These are phyloP conservation scores for Biscogniauxia sp. DNA, from an alignment of 2,329 filamentous ascomycete species.

Conservation along the genomic window DNA sequence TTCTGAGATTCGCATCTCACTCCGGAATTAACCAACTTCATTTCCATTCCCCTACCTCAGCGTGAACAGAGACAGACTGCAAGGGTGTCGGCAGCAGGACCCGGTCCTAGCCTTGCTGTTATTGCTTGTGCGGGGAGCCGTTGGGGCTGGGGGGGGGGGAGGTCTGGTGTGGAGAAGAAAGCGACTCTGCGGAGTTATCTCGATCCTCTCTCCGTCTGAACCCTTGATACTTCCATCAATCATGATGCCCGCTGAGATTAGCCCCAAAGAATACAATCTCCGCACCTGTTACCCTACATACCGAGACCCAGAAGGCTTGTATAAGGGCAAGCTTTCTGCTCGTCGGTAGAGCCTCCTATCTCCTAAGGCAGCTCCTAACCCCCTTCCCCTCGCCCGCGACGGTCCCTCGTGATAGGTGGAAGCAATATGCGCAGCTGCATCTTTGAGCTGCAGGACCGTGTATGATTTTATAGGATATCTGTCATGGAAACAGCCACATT, in stretches of 20 bases:
- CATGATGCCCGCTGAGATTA: slow-evolving; percentile 7
- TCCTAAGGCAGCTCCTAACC: slow-evolving; percentile 13
- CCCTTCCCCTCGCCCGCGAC: slow-evolving; percentile 28
- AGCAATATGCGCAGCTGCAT: neutral
- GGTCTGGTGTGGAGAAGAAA: slow-evolving; percentile 16
- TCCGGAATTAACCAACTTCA: neutral
- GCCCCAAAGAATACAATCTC: neutral
- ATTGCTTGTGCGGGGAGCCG: neutral
- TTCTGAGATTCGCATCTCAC: neutral
- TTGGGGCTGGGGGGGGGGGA: neutral
- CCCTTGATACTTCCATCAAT: slow-evolving; percentile 23
- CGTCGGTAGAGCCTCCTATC: slow-evolving; percentile 11
- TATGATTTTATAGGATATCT: neutral
- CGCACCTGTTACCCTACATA: neutral
- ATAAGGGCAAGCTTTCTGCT: neutral
- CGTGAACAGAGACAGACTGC: neutral
- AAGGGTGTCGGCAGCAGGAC: neutral
- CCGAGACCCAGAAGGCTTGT: neutral
- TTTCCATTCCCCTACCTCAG: neutral
- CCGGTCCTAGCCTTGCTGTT: neutral
- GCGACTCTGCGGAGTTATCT: slow-evolving; percentile 9
- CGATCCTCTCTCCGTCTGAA: neutral
- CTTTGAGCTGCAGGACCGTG: neutral
- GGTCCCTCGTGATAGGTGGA: neutral
- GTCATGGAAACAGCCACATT: neutral